Evolutionary conservation across 78 protist genomes (phyloP).

Genomic region (Cavenderia fasciculata): DNA sequence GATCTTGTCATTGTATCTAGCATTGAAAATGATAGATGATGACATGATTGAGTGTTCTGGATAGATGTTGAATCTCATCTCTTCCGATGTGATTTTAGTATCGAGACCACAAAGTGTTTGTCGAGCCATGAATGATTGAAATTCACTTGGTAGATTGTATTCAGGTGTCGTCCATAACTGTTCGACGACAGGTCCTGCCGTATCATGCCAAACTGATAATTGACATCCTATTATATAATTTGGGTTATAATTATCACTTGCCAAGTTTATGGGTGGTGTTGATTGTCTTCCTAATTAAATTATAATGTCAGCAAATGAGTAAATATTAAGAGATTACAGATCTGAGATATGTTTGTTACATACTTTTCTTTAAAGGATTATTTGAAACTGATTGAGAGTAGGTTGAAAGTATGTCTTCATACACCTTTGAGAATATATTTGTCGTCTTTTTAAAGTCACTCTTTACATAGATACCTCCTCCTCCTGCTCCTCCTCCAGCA

Average conservation of each 20-base stretch:
- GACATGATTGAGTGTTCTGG: conserved; percentile 42
- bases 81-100: conserved; percentile 22
- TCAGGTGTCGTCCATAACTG: not conserved
- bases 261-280: not conserved
- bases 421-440: no score
- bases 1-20: conserved; percentile 6
- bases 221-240: conserved; percentile 26
- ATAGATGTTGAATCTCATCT: conserved; percentile 59
- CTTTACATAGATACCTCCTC: no score
- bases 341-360: no score
- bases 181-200: conserved; percentile 55
- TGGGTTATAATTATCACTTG: no score
- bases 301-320: no score
- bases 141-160: conserved; percentile 14
- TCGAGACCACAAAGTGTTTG: conserved; percentile 70
- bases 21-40: conserved; percentile 52
- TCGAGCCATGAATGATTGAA: conserved; percentile 31
- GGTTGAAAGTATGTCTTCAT: no score
- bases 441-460: no score
- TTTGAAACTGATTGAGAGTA: no score
- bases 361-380: no score
- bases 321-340: no score
- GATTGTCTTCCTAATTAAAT: not conserved
- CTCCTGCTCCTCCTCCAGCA: no score
- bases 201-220: conserved; percentile 66